A percentile compares a stretch with the other conserved stretches of the same genome.
phyloP scores from a whole-genome alignment of 2,329 filamentous ascomycete genomes.

The Magnaporthiopsis rhizophila region DNA sequence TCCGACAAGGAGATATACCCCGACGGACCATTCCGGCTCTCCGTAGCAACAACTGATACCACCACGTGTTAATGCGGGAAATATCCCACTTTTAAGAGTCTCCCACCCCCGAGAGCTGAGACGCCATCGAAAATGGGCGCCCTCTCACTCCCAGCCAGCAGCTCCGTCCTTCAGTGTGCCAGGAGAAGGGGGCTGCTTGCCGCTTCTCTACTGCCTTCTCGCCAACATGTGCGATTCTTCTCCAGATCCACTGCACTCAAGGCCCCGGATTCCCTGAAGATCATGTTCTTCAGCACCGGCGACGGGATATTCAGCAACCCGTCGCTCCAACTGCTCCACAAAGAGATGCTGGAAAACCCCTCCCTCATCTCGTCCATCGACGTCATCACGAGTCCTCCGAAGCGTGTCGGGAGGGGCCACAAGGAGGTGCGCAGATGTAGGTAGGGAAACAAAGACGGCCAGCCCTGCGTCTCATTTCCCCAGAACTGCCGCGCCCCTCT shows the following conservation, averaged over 20 bases:
- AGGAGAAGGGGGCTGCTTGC: neutral
- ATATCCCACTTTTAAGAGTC: neutral
- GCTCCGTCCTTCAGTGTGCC: neutral
- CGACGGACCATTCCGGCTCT: neutral
- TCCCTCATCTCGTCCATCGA: constrained; percentile 66
- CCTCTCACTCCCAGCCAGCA: neutral
- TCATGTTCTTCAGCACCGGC: constrained; percentile 94
- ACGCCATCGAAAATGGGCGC: neutral
- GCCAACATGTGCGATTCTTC: neutral
- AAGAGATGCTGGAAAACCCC: constrained; percentile 44
- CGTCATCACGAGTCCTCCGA: constrained; percentile 75
- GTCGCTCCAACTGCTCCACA: constrained; percentile 61
- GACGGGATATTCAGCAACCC: constrained; percentile 65
- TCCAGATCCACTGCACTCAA: neutral
- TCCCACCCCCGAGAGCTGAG: neutral
- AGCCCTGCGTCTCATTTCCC: neutral
- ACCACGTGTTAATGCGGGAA: no score
- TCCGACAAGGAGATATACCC: neutral
- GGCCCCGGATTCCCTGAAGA: constrained; percentile 56
- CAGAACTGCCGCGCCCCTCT: neutral
- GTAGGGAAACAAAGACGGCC: constrained; percentile 9
- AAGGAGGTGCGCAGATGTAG: constrained; percentile 60
- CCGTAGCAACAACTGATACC: neutral
- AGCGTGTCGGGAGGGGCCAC: constrained; percentile 66
- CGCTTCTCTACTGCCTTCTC: neutral